Conservation (phyloP, 371 early-diverging fungal genomes). For the Globomyces sp. region DNA sequence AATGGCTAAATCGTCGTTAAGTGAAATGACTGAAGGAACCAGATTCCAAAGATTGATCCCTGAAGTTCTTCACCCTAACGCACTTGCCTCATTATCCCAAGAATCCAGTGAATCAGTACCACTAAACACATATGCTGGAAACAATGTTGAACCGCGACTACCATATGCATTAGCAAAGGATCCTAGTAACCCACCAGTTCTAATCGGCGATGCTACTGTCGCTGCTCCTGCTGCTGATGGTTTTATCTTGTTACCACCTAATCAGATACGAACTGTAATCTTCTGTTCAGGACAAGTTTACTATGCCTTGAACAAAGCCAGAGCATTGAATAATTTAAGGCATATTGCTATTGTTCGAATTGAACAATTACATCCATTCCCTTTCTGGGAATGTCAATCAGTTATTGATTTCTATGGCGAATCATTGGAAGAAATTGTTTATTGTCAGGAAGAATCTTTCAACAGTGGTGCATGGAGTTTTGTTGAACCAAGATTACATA, state of each 20-base stretch:
- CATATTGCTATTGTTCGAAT: conserved; percentile 90
- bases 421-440: conserved; percentile 83
- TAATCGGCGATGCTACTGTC: conserved; percentile 1
- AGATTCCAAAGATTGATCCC: conserved; percentile 89
- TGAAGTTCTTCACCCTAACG: conserved; percentile 75
- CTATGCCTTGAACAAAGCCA: conserved; percentile 84
- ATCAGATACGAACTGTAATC: conserved; percentile 80
- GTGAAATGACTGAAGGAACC: conserved; percentile 80
- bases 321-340: conserved; percentile 78
- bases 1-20: conserved; percentile 75
- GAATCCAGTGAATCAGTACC: conserved; percentile 20
- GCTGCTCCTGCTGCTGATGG: conserved; percentile 30
- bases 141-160: conserved; percentile 58
- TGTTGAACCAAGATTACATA: conserved; percentile 83
- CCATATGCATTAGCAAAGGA: conserved; percentile 38
- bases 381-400: conserved; percentile 83
- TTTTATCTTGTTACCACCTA: conserved; percentile 43
- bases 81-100: conserved; percentile 48
- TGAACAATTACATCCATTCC: conserved; percentile 96
- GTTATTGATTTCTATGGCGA: conserved; percentile 78
- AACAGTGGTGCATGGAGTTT: conserved; percentile 92
- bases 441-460: conserved; percentile 95
- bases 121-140: conserved; percentile 36
- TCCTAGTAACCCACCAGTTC: conserved; percentile 24
- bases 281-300: conserved; percentile 96